Percentiles rank a stretch among this genome's conserved stretches.
phyloP scores from a whole-genome alignment of 495 filamentous ascomycete genomes.

The Jackrogersella minutella region DNA sequence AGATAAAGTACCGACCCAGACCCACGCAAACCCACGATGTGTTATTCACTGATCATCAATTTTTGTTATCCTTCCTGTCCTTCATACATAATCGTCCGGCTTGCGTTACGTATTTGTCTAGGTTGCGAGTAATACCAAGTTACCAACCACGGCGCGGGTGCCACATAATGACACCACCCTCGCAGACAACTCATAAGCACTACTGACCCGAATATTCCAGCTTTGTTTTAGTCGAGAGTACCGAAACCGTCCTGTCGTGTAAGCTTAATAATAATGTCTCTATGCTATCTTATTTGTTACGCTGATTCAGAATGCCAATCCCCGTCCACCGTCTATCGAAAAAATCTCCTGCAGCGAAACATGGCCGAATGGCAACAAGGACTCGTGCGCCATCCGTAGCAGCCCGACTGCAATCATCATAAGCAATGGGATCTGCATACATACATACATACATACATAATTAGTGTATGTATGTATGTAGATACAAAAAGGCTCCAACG shows the following conservation, averaged over 20 bases:
- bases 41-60: no score
- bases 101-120: background rate
- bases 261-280: slow-evolving; percentile 16
- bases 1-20: slow-evolving; percentile 29
- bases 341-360: slow-evolving; percentile 34
- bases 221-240: slow-evolving; percentile 38
- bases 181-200: slow-evolving; percentile 33
- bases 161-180: slow-evolving; percentile 35
- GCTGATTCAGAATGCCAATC: slow-evolving; percentile 4
- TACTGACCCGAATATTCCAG: slow-evolving; percentile 30
- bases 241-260: slow-evolving; percentile 41
- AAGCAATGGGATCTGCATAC: background rate
- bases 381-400: slow-evolving; percentile 23
- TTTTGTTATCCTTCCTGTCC: background rate
- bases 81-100: background rate
- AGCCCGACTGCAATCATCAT: slow-evolving; percentile 2
- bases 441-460: no score
- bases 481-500: slow-evolving; percentile 2
- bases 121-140: slow-evolving; percentile 7
- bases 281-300: slow-evolving; percentile 15
- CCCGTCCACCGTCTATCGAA: slow-evolving; percentile 25
- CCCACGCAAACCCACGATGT: slow-evolving; percentile 36
- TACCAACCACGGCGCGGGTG: slow-evolving; percentile 21
- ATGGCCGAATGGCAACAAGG: slow-evolving; percentile 1
- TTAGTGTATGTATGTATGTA: no score